Evolutionary conservation across 2,329 filamentous ascomycete species (phyloP).

Genomic region (Neonectria faginata): DNA sequence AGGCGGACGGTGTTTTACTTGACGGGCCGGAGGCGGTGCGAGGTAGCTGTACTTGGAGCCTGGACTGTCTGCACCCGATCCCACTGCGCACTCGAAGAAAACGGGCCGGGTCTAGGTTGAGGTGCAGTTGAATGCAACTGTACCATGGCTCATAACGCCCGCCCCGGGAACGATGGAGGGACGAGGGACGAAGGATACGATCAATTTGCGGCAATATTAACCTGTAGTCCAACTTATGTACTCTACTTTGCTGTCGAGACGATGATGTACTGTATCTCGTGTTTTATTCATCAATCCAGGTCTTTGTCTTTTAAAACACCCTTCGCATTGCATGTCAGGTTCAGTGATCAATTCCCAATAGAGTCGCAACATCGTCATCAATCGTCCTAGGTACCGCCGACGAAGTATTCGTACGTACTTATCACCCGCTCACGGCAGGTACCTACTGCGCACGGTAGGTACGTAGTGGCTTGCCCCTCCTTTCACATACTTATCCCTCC

Average conservation of each 20-base stretch:
- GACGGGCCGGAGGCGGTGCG: neutral
- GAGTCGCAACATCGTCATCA: neutral
- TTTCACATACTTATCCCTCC: slow-evolving; percentile 23
- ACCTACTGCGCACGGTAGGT: neutral
- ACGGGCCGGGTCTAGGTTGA: slow-evolving; percentile 19
- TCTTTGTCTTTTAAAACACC: too few relatives aligned
- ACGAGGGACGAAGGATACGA: neutral
- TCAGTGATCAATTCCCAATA: neutral
- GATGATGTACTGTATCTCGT: slow-evolving; percentile 13
- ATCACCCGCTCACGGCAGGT: neutral
- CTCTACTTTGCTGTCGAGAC: neutral
- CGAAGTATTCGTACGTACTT: neutral
- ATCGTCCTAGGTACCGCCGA: neutral
- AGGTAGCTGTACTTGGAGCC: slow-evolving; percentile 20
- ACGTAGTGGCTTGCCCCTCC: slow-evolving; percentile 26
- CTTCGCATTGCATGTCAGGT: neutral
- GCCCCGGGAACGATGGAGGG: slow-evolving; percentile 5
- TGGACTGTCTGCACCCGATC: neutral
- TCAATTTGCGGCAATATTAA: slow-evolving; percentile 25
- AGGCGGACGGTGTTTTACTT: slow-evolving; percentile 15
- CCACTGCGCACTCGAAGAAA: slow-evolving; percentile 14
- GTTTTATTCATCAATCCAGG: neutral
- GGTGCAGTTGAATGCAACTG: slow-evolving; percentile 10
- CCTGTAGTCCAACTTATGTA: neutral
- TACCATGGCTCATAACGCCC: neutral